phyloP scores from a whole-genome alignment of 1,284 basidiomycete species.

The Apiotrichum domesticum region DNA sequence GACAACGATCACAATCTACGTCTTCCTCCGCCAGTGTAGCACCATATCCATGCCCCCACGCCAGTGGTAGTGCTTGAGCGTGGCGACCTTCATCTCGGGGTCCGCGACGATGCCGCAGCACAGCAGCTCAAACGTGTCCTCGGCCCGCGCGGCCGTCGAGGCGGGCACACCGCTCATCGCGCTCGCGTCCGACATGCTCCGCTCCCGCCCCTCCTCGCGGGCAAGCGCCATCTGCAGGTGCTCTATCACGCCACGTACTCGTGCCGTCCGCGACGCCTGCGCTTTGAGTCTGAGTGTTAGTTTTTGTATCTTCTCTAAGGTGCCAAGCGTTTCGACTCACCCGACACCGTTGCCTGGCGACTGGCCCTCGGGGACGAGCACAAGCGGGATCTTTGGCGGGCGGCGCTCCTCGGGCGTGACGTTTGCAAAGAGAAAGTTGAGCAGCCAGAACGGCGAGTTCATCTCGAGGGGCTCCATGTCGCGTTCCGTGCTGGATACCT shows the following conservation, averaged over 20 bases:
- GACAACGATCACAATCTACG: too few relatives aligned
- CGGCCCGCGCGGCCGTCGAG: conserved; percentile 47
- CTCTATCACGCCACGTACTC: conserved; percentile 15
- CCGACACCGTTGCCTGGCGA: conserved; percentile 1
- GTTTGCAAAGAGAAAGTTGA: conserved; percentile 69
- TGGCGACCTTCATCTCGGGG: conserved; percentile 78
- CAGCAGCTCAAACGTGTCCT: conserved; percentile 78
- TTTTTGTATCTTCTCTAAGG: too few relatives aligned
- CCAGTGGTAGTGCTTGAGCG: conserved; percentile 82
- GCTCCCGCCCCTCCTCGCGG: conserved; percentile 8
- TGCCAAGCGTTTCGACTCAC: neutral
- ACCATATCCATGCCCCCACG: conserved; percentile 68
- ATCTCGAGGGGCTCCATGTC: conserved; percentile 70
- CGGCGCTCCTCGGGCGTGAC: conserved; percentile 54
- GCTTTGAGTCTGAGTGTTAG: conserved; percentile 5
- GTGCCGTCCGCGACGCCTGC: conserved; percentile 21
- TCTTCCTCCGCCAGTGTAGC: conserved; percentile 69
- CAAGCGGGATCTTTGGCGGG: conserved; percentile 72
- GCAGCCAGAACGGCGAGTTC: conserved; percentile 74
- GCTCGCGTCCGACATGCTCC: conserved; percentile 8
- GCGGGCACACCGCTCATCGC: conserved; percentile 5
- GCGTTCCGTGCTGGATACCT: conserved; percentile 57
- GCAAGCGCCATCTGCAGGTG: conserved; percentile 8
- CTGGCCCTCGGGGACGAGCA: conserved; percentile 63
- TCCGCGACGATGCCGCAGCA: conserved; percentile 77